A percentile compares a stretch with the other conserved stretches of the same genome.
These are phyloP conservation scores for Sequoiadendron giganteum DNA, from an alignment of 75 land plant species.

Conservation along the genomic window DNA sequence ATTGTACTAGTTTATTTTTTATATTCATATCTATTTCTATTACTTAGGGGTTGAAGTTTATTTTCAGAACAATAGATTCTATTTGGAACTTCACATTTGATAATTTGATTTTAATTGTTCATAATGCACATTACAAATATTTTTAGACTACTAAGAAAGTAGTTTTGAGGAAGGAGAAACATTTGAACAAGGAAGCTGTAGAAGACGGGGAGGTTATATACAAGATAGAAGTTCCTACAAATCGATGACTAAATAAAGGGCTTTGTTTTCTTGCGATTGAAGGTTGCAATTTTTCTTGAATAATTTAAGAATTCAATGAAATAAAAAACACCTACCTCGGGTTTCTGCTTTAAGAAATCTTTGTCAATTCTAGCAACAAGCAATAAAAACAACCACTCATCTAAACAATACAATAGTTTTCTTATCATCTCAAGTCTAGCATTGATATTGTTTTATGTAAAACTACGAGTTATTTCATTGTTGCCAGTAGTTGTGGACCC, in stretches of 20 bases:
- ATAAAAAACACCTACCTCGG: too few species aligned
- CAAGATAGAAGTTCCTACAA: constrained; percentile 94
- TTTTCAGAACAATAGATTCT: neutral
- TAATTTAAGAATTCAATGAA: too few species aligned
- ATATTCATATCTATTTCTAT: neutral
- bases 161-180: constrained; percentile 85
- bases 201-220: constrained; percentile 86
- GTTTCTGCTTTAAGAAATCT: too few species aligned
- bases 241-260: constrained; percentile 44
- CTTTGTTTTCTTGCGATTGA: neutral
- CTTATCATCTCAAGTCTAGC: too few species aligned
- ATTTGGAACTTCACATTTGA: neutral
- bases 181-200: constrained; percentile 55
- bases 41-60: neutral
- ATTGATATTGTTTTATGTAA: too few species aligned
- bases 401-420: too few species aligned
- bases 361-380: too few species aligned
- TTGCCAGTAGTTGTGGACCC: too few species aligned
- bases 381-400: too few species aligned
- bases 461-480: too few species aligned
- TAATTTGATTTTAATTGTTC: neutral
- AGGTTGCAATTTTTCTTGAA: neutral
- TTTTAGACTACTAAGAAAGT: constrained; percentile 85
- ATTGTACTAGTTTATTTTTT: neutral
- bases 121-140: neutral